Evolutionary conservation across 441 rosid species (phyloP).

Genomic region (Macaranga tanarius): DNA sequence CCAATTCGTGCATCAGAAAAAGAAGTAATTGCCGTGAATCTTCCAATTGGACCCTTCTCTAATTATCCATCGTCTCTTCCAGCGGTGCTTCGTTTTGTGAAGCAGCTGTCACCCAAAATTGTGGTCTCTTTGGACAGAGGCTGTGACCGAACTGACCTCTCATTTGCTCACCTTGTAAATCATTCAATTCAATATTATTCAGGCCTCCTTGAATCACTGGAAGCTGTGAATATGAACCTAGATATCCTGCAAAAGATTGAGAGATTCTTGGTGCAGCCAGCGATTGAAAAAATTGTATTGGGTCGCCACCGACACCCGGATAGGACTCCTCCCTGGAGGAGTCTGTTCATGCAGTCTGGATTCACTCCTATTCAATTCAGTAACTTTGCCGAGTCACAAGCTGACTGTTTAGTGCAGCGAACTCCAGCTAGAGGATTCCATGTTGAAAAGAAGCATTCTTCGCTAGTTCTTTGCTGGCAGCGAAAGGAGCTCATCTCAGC

Average conservation of each 20-base stretch:
- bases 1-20: slow-evolving; percentile 35
- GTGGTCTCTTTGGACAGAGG: slow-evolving; percentile 57
- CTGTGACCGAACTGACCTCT: slow-evolving; percentile 47
- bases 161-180: slow-evolving; percentile 52
- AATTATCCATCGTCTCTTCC: slow-evolving; percentile 43
- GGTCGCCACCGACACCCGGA: slow-evolving; percentile 44
- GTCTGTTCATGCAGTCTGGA: slow-evolving; percentile 47
- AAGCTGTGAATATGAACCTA: slow-evolving; percentile 44
- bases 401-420: slow-evolving; percentile 59
- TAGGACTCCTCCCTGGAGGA: slow-evolving; percentile 43
- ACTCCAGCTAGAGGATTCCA: slow-evolving; percentile 58
- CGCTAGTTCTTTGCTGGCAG: slow-evolving; percentile 70
- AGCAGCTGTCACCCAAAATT: slow-evolving; percentile 62
- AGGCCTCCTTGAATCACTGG: slow-evolving; percentile 60
- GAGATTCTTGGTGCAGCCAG: slow-evolving; percentile 54
- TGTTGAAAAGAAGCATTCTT: slow-evolving; percentile 58
- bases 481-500: slow-evolving; percentile 55
- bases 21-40: slow-evolving; percentile 55
- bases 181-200: slow-evolving; percentile 50
- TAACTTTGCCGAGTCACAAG: slow-evolving; percentile 61
- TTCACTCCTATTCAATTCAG: slow-evolving; percentile 57
- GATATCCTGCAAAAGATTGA: slow-evolving; percentile 56
- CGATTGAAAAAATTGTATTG: slow-evolving; percentile 47
- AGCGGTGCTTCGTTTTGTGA: slow-evolving; percentile 44
- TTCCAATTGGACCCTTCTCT: slow-evolving; percentile 51